Percentiles rank a stretch among this genome's conserved stretches.
Evolutionary conservation across 345 rosid species (phyloP).

Genomic region (Hibiscus syriacus): DNA sequence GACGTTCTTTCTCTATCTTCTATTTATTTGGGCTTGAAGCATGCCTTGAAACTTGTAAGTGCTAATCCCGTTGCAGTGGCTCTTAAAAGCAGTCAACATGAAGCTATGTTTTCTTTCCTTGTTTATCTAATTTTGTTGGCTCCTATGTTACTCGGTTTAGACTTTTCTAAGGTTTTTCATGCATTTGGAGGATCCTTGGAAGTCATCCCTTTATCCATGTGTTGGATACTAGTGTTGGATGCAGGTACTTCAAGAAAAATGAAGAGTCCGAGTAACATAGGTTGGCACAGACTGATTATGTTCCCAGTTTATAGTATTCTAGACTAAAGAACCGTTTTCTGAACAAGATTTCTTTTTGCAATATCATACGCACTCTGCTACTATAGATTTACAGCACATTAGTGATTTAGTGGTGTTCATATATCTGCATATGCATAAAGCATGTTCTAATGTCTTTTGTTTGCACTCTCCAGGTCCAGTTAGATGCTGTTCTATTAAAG

Average conservation of each 20-base stretch:
- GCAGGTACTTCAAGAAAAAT: too few relatives aligned
- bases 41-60: constrained; percentile 72
- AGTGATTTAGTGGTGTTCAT: background rate
- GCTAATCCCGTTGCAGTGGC: constrained; percentile 11
- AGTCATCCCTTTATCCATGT: too few relatives aligned
- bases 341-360: background rate
- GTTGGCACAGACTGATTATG: background rate
- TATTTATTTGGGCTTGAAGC: constrained; percentile 62
- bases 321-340: background rate
- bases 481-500: constrained; percentile 51
- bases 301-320: background rate
- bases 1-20: constrained; percentile 41
- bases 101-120: background rate
- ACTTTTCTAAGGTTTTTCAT: too few relatives aligned
- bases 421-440: background rate
- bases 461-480: constrained; percentile 47
- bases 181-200: too few relatives aligned
- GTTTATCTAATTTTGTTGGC: background rate
- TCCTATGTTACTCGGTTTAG: too few relatives aligned
- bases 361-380: background rate
- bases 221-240: too few relatives aligned
- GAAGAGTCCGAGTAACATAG: too few relatives aligned
- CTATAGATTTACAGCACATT: background rate
- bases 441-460: constrained; percentile 3
- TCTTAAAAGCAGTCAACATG: constrained; percentile 1